Percentiles rank a stretch among this genome's conserved stretches.
phyloP scores from a whole-genome alignment of 1,284 basidiomycete genomes.

The Cerrena zonata region DNA sequence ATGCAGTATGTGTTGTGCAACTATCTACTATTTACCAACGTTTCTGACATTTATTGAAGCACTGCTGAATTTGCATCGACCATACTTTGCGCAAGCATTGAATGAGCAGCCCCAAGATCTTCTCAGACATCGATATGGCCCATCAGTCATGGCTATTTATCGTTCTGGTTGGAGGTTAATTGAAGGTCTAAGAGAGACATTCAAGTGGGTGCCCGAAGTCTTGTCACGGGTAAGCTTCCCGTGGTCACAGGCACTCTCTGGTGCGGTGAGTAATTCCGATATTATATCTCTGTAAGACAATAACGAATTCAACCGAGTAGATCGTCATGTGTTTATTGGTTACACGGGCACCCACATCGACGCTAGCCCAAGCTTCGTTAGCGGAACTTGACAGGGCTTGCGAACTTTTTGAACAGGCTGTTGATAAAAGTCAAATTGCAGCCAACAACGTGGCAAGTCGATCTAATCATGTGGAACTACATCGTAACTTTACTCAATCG shows the following conservation, averaged over 20 bases:
- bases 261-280: slow-evolving; percentile 44
- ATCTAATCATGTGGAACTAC: neutral
- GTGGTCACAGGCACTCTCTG: slow-evolving; percentile 60
- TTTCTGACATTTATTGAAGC: slow-evolving; percentile 31
- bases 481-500: no score
- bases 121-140: slow-evolving; percentile 54
- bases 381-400: slow-evolving; percentile 51
- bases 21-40: neutral
- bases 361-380: slow-evolving; percentile 48
- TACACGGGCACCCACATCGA: slow-evolving; percentile 51
- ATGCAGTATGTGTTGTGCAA: slow-evolving; percentile 38
- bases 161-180: slow-evolving; percentile 64
- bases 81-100: slow-evolving; percentile 62
- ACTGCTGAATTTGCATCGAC: slow-evolving; percentile 60
- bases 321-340: slow-evolving; percentile 65
- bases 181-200: slow-evolving; percentile 39
- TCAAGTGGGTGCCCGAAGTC: slow-evolving; percentile 34
- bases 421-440: slow-evolving; percentile 41
- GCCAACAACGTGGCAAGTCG: slow-evolving; percentile 37
- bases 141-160: slow-evolving; percentile 65
- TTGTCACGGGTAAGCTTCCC: slow-evolving; percentile 42
- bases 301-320: slow-evolving; percentile 32
- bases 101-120: slow-evolving; percentile 52
- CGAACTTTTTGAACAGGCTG: slow-evolving; percentile 48
- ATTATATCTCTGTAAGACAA: neutral